Evolutionary conservation across 2,329 filamentous ascomycete genomes (phyloP).

Genomic region (Scedosporium aurantiacum): DNA sequence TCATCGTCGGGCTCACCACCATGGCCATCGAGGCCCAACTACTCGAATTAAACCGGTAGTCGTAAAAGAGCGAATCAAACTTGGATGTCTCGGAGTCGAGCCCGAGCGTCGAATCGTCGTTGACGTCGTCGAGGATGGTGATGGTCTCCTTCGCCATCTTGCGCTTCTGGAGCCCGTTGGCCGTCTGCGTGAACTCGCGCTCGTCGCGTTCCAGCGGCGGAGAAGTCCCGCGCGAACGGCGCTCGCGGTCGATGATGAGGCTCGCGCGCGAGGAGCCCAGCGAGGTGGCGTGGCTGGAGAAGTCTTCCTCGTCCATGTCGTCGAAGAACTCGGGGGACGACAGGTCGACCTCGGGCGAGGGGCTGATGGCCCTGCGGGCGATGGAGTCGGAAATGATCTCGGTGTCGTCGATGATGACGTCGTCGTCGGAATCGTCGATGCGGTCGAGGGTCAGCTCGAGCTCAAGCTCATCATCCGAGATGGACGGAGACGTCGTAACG

Average conservation of each 20-base stretch:
- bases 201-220: slow-evolving; percentile 90
- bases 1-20: slow-evolving; percentile 38
- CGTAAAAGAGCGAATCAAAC: slow-evolving; percentile 11
- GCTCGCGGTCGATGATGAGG: slow-evolving; percentile 20
- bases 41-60: slow-evolving; percentile 5
- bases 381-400: slow-evolving; percentile 55
- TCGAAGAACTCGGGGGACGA: slow-evolving; percentile 82
- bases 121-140: slow-evolving; percentile 5
- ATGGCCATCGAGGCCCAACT: background rate
- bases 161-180: slow-evolving; percentile 65
- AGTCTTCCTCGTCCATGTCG: slow-evolving; percentile 48
- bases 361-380: slow-evolving; percentile 64
- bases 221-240: slow-evolving; percentile 55
- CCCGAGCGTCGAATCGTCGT: slow-evolving; percentile 19
- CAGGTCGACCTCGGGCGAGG: slow-evolving; percentile 87
- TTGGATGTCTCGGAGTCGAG: slow-evolving; percentile 28
- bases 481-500: slow-evolving; percentile 33
- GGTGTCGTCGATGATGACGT: slow-evolving; percentile 17
- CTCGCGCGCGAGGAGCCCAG: slow-evolving; percentile 45
- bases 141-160: slow-evolving; percentile 39
- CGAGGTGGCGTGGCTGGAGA: slow-evolving; percentile 48
- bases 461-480: slow-evolving; percentile 23
- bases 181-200: slow-evolving; percentile 93
- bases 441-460: slow-evolving; percentile 14
- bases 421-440: background rate